Base-by-base conservation (phyloP, 2,329 filamentous ascomycete species). In the Aurifilum marmelostoma region DNA sequence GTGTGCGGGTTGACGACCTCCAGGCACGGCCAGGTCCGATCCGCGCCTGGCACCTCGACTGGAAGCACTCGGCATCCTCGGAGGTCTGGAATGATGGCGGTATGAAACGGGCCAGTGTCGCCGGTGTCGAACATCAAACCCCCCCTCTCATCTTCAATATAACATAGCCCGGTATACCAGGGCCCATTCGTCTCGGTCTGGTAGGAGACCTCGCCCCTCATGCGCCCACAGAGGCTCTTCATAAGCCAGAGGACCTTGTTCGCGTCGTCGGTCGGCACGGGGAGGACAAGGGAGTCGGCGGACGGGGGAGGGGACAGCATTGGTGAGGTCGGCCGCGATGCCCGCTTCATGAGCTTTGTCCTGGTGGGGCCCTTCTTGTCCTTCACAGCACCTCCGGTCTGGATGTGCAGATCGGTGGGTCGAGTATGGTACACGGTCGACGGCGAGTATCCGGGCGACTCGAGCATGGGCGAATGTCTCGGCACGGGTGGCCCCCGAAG, bases 151-250 rank as follows among this genome's bases (percentile, higher is more conserved):
- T 93, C 91, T 71, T 94, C 90, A 71, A 96, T 92, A 75, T 90
- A 93, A 76, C 90, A 92, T 71, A 91, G 87, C n/a, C 92, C 92
- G 43, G 84, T 79, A 68, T 86, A 84, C 92, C 92, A 96, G 1
- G 85, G 83, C 21, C 85, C 88, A 32, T 83, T 82, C 18, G 84
- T 82, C 50, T 88, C 87, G 58, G 84, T 83, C 74, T 91, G 88
- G 76, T 92, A 95, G 72, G 92, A 90, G 39, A 94, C 84, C 73
- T 91, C 89, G 67, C 92, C 92, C 74, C 89, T 89, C 92, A 95
- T 96, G 73, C 89, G 87, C 37, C 93, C 92, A 75, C 90, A 91
- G 8, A 93, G 82, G 32, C 86, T 89, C 77, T 90, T 92, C 92
- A 96, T 95, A 70, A 96, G 80, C 74, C 88, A 84, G 66, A 94